Evolutionary conservation across 228 moss, liverwort and hornwort genomes (phyloP).

Genomic region (Sphagnum fallax): DNA sequence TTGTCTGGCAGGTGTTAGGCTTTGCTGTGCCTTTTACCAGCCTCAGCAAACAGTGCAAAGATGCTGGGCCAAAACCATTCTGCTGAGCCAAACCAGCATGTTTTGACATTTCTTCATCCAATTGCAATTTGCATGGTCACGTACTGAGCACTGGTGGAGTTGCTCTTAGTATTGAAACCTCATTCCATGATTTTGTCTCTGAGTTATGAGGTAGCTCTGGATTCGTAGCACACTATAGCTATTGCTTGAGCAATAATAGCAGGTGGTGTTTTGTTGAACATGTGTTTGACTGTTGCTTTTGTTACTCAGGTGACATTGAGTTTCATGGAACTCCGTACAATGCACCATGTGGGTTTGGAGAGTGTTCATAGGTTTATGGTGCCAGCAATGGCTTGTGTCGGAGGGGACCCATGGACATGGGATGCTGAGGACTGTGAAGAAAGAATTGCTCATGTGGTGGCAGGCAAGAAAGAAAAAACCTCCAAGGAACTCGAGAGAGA

Average conservation of each 20-base stretch:
- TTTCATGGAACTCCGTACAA: conserved; percentile 72
- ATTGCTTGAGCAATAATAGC: too few relatives aligned
- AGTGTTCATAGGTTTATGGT: conserved; percentile 87
- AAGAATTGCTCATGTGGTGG: conserved; percentile 16
- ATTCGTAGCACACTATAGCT: neutral
- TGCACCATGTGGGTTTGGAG: conserved; percentile 71
- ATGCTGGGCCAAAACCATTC: too few relatives aligned
- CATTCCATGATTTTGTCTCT: too few relatives aligned
- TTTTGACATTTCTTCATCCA: too few relatives aligned
- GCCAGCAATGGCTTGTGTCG: conserved; percentile 89
- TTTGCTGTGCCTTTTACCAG: too few relatives aligned
- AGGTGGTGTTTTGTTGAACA: too few relatives aligned
- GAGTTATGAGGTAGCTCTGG: neutral
- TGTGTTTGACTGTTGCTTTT: neutral
- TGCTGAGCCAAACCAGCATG: too few relatives aligned
- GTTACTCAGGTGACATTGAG: conserved; percentile 56
- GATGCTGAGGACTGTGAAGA: conserved; percentile 69
- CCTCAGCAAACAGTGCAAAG: too few relatives aligned
- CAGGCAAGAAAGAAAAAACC: conserved; percentile 48
- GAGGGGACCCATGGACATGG: conserved; percentile 64
- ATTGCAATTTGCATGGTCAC: too few relatives aligned
- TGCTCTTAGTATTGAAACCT: too few relatives aligned
- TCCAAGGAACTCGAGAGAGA: conserved; percentile 43
- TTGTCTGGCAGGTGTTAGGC: too few relatives aligned
- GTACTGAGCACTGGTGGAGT: too few relatives aligned